Evolutionary conservation across 1,284 basidiomycete genomes (phyloP).

Genomic region (Tilletiopsis washingtonensis): DNA sequence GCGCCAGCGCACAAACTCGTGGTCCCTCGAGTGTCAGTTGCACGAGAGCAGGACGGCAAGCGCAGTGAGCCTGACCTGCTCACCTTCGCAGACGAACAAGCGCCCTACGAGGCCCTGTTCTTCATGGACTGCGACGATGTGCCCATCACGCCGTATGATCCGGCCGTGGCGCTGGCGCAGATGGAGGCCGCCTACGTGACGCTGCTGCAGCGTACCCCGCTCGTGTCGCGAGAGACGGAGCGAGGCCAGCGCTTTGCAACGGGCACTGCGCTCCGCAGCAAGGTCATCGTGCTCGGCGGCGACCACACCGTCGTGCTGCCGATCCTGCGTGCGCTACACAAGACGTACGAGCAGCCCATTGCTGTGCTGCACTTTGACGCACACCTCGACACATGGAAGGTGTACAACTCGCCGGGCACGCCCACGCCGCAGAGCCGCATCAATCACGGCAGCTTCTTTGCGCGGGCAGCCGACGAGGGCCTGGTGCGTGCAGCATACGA

Average conservation of each 20-base stretch:
- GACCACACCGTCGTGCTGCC: slow-evolving; percentile 69
- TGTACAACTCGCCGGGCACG: slow-evolving; percentile 7
- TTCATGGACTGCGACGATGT: slow-evolving; percentile 77
- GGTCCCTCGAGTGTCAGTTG: no score
- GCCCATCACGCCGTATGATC: slow-evolving; percentile 64
- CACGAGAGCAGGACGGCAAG: no score
- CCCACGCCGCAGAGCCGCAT: neutral
- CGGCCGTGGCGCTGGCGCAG: slow-evolving; percentile 65
- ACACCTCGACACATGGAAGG: slow-evolving; percentile 62
- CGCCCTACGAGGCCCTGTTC: no score
- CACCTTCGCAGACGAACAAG: no score
- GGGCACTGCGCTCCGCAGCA: no score
- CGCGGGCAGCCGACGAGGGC: slow-evolving; percentile 61
- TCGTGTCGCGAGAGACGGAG: no score
- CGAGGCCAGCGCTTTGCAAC: no score
- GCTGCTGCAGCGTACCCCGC: no score
- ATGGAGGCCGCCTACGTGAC: slow-evolving; percentile 54
- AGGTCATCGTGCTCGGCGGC: slow-evolving; percentile 67
- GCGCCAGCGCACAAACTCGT: no score
- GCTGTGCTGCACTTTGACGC: slow-evolving; percentile 70
- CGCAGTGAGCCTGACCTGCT: no score
- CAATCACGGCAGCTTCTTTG: slow-evolving; percentile 50
- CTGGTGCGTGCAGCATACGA: no score
- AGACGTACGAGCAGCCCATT: slow-evolving; percentile 62
- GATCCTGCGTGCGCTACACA: slow-evolving; percentile 63